Evolutionary conservation across 305 asterid genomes (phyloP).

Genomic region (Nicotiana rustica): DNA sequence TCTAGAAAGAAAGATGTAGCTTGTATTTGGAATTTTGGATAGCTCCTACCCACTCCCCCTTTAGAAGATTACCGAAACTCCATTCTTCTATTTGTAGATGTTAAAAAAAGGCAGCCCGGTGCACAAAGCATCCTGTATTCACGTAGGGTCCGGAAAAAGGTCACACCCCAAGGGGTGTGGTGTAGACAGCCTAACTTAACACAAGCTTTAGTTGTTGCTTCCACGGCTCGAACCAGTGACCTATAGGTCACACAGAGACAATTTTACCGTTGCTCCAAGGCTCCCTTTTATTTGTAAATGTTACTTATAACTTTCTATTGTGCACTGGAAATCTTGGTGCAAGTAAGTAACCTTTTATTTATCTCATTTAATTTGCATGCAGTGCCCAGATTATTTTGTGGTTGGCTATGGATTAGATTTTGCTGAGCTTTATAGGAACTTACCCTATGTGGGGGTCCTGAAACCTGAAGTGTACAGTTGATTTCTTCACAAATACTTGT

Average conservation of each 20-base stretch:
- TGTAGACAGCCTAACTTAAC: no score
- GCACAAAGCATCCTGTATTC: no score
- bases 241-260: no score
- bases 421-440: slow-evolving; percentile 82
- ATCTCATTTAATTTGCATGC: slow-evolving; percentile 39
- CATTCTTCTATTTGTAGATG: neutral
- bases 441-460: slow-evolving; percentile 82
- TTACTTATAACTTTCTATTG: neutral
- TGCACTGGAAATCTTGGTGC: neutral
- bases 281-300: neutral
- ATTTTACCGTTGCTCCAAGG: no score
- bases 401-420: slow-evolving; percentile 95
- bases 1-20: neutral
- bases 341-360: neutral
- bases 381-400: slow-evolving; percentile 89
- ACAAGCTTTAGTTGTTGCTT: no score
- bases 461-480: slow-evolving; percentile 75
- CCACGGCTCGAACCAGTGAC: no score
- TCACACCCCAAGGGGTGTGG: no score
- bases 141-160: no score
- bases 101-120: no score
- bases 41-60: neutral
- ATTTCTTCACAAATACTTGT: neutral
- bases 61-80: neutral
- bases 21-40: neutral